Evolutionary conservation across 1,284 basidiomycete species (phyloP), one percentile per base, ranked within the genome.

Genomic region (Sparassis latifolia): DNA sequence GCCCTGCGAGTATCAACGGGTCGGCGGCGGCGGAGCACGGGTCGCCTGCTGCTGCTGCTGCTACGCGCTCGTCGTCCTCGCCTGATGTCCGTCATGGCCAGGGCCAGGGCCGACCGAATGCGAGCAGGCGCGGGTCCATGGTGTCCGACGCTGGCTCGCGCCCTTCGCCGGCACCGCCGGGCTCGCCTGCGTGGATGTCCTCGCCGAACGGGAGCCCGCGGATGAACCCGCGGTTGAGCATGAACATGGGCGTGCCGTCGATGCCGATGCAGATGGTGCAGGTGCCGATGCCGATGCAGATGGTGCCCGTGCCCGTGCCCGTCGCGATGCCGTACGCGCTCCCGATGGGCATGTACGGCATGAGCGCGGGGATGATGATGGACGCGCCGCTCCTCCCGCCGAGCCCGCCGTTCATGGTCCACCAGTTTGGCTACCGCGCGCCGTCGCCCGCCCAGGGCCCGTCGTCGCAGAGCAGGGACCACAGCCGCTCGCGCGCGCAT

Each of bases 371-470:
- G 50, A 66, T 65, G 56, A 49, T 43, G 7, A 63, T 74, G 63
- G 76, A 80, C 51, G 78, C 79, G 76, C 83, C 85, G 9, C 69
- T 88, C 9, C 71, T 88, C 35, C 86, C 85, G n/a, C 86, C 85
- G 1, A 73, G 79, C 1, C 77, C 85, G 31, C 84, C 86, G 10
- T 88, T 88, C 66, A 86, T 88, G 82, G 74, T 82, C 68, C 78
- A 79, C 54, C 74, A 80, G 47, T 70, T 66, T 40, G 68, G 69
- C 6, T 53, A 52, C 42, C 56, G 61, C 38, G 55, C 59, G 20
- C 57, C 54, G 10, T 52, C 55, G 30, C 48, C 48, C 42, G 53
- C 54, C 9, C 57, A 59, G 12, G 27, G 42, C 42, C 20, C 20
- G 20, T 20, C 20, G 20, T 20, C 20, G 20, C 48, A 49, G n/a